Percentiles rank a stretch among this genome's conserved stretches.
These are phyloP conservation scores for Rhizopus stolonifer DNA, from an alignment of 371 early-diverging fungal genomes.

Conservation along the genomic window DNA sequence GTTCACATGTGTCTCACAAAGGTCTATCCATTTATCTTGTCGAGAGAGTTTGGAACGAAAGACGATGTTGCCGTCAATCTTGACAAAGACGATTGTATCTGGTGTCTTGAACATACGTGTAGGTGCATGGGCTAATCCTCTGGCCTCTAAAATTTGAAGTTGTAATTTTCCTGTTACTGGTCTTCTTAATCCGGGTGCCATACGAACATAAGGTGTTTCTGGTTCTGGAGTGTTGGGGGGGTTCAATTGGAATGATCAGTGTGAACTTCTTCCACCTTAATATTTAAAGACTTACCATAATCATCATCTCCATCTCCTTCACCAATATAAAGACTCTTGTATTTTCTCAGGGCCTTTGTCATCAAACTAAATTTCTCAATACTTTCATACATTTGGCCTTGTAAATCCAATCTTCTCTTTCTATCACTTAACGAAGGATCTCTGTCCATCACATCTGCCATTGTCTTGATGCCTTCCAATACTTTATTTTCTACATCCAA, in stretches of 20 bases:
- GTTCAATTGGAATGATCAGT: background rate
- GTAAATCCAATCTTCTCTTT: slow-evolving; percentile 61
- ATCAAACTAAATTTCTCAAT: slow-evolving; percentile 81
- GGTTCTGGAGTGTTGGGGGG: slow-evolving; percentile 23
- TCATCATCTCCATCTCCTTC: slow-evolving; percentile 64
- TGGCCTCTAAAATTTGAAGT: slow-evolving; percentile 66
- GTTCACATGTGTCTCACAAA: slow-evolving; percentile 81
- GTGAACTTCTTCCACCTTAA: too few species aligned
- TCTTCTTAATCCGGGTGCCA: slow-evolving; percentile 69
- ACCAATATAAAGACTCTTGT: slow-evolving; percentile 78
- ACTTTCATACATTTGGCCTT: slow-evolving; percentile 73
- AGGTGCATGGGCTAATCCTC: slow-evolving; percentile 70
- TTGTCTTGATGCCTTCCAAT: slow-evolving; percentile 69
- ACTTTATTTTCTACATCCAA: slow-evolving; percentile 91
- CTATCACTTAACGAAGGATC: slow-evolving; percentile 45
- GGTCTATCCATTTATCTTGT: slow-evolving; percentile 80
- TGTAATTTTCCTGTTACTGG: slow-evolving; percentile 76
- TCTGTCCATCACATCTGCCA: slow-evolving; percentile 54
- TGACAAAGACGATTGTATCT: slow-evolving; percentile 71
- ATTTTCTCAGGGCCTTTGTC: slow-evolving; percentile 79
- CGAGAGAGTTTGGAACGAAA: slow-evolving; percentile 73
- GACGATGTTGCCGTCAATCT: slow-evolving; percentile 81
- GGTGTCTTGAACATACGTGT: slow-evolving; percentile 40
- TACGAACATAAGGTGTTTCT: slow-evolving; percentile 51
- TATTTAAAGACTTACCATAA: slow-evolving; percentile 23